Conservation (phyloP, 768 basidiomycete genomes). For the Boletus vermiculosoides region DNA sequence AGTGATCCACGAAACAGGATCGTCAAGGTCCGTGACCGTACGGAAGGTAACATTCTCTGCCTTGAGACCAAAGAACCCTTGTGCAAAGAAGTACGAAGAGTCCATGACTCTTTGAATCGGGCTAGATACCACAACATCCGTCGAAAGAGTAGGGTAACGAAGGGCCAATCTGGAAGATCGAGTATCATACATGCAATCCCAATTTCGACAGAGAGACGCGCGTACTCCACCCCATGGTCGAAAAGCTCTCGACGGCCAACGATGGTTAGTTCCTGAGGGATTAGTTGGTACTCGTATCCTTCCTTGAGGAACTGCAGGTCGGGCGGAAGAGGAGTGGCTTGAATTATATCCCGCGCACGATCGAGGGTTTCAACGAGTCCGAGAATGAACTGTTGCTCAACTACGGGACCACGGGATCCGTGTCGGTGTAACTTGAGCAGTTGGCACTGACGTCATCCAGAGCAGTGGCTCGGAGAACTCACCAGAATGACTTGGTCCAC, state of each 20-base stretch:
- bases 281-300: conserved; percentile 35
- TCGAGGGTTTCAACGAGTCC: conserved; percentile 35
- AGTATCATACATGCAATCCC: not conserved
- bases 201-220: not conserved
- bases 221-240: conserved; percentile 39
- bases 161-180: conserved; percentile 18
- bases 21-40: conserved; percentile 33
- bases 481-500: conserved; percentile 42
- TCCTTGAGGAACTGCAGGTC: conserved; percentile 38
- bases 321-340: conserved; percentile 30
- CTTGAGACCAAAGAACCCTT: conserved; percentile 38
- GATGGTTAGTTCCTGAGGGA: conserved; percentile 37
- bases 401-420: conserved; percentile 39
- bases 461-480: not conserved
- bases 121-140: conserved; percentile 18
- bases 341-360: conserved; percentile 22
- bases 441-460: not conserved
- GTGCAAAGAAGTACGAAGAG: conserved; percentile 41
- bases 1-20: conserved; percentile 42
- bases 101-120: conserved; percentile 33
- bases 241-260: conserved; percentile 40
- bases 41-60: conserved; percentile 29
- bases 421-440: conserved; percentile 39
- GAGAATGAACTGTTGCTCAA: conserved; percentile 32
- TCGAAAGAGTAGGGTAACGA: conserved; percentile 22